Evolutionary conservation across 148 eudicot genomes (phyloP).

Genomic region (Nyssa sinensis): DNA sequence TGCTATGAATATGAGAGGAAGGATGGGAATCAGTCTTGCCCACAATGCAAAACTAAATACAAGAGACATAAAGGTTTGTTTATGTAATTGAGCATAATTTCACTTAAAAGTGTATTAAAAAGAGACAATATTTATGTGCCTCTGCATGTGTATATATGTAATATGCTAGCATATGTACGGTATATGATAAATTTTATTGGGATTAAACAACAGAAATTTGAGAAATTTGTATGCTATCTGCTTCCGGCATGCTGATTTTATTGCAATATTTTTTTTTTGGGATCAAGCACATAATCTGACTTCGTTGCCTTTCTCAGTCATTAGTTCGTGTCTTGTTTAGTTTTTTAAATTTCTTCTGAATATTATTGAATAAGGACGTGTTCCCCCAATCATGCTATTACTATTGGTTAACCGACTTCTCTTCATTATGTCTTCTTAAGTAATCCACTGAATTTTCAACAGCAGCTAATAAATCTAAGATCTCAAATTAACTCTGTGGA

Average conservation of each 20-base stretch:
- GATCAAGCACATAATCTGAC: not conserved
- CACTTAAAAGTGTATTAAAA: not conserved
- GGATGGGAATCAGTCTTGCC: slow-evolving; percentile 72
- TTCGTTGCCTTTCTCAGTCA: not conserved
- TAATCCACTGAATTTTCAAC: not conserved
- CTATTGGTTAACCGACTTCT: not conserved
- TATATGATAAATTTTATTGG: no score
- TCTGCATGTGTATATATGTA: no score
- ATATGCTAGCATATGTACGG: no score
- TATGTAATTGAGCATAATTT: not conserved
- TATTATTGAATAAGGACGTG: not conserved
- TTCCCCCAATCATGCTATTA: not conserved
- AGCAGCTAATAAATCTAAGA: not conserved
- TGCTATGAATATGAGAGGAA: slow-evolving; percentile 80
- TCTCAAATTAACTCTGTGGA: not conserved
- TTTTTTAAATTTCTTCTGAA: not conserved
- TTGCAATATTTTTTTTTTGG: no score
- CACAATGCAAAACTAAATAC: slow-evolving; percentile 81
- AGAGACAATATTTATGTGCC: not conserved
- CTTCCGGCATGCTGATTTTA: no score
- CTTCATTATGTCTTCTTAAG: not conserved
- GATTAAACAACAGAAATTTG: no score
- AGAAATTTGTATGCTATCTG: no score
- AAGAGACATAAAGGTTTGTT: slow-evolving; percentile 61
- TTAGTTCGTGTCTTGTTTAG: no score